Evolutionary conservation across 495 filamentous ascomycete species (phyloP).

Genomic region (Penicillium simplicissimum): DNA sequence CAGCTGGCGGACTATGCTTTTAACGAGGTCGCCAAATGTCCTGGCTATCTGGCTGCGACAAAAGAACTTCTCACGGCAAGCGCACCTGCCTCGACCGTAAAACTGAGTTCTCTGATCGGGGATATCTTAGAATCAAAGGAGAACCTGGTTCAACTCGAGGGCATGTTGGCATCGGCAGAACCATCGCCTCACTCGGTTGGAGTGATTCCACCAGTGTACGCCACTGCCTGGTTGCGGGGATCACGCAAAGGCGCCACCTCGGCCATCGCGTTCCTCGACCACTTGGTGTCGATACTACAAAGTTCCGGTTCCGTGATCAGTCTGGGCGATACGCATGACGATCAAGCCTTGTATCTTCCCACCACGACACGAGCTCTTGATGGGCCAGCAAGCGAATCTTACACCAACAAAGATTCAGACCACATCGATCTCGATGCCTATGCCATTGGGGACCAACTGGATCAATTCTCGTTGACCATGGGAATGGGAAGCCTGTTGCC

Average conservation of each 20-base stretch:
- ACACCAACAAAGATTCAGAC: background rate
- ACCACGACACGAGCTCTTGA: background rate
- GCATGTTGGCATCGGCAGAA: background rate
- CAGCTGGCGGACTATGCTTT: background rate
- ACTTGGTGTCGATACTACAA: background rate
- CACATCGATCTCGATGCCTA: background rate
- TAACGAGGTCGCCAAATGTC: conserved; percentile 4
- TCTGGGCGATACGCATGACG: background rate
- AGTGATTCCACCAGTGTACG: conserved; percentile 1
- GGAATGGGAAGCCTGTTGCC: background rate
- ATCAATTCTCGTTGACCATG: conserved; percentile 5
- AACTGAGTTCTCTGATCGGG: background rate
- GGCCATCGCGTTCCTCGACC: background rate
- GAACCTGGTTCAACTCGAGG: background rate
- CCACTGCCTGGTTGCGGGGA: background rate
- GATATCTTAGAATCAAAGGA: background rate
- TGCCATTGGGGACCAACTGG: background rate
- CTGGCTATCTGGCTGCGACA: background rate
- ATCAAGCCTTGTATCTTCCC: background rate
- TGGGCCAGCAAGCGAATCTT: background rate
- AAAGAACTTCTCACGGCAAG: background rate
- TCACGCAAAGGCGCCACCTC: background rate
- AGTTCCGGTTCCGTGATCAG: background rate
- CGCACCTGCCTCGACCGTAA: no score
- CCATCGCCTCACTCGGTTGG: background rate